Evolutionary conservation across 805 yeast species (phyloP).

Genomic region (Metschnikowia gelsemii): DNA sequence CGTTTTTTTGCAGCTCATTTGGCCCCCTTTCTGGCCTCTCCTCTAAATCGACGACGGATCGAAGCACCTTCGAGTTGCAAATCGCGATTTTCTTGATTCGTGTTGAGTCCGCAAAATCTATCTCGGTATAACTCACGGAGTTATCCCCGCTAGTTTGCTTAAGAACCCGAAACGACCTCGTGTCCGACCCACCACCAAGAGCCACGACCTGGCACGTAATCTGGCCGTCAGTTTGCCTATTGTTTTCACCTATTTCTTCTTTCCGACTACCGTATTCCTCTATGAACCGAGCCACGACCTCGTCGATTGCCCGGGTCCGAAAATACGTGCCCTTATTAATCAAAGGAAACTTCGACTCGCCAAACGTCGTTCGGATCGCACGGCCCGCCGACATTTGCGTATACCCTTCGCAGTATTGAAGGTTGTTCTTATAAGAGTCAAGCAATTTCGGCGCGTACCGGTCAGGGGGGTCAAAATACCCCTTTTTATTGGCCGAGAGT

Average conservation of each 20-base stretch:
- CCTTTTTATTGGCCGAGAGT: slow-evolving; percentile 46
- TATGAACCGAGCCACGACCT: slow-evolving; percentile 44
- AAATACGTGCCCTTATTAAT: slow-evolving; percentile 72
- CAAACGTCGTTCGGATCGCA: slow-evolving; percentile 38
- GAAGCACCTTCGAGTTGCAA: slow-evolving; percentile 28
- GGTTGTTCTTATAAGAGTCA: slow-evolving; percentile 35
- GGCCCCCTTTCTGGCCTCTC: neutral
- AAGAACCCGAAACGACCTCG: slow-evolving; percentile 57
- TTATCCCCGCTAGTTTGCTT: slow-evolving; percentile 19
- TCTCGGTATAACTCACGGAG: slow-evolving; percentile 46
- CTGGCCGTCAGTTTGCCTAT: neutral
- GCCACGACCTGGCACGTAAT: slow-evolving; percentile 54
- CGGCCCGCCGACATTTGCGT: slow-evolving; percentile 41
- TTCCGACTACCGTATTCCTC: slow-evolving; percentile 21
- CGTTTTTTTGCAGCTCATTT: neutral
- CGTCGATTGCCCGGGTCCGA: slow-evolving; percentile 54
- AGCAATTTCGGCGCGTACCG: slow-evolving; percentile 34
- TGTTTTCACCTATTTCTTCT: neutral
- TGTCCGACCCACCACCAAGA: slow-evolving; percentile 81
- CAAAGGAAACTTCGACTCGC: slow-evolving; percentile 54
- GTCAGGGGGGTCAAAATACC: slow-evolving; percentile 47
- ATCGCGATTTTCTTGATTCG: slow-evolving; percentile 53
- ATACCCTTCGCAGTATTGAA: slow-evolving; percentile 41
- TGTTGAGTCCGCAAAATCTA: slow-evolving; percentile 61
- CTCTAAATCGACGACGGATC: slow-evolving; percentile 22